Evolutionary conservation across 768 basidiomycete species (phyloP).

Genomic region (Lentinula sp.): DNA sequence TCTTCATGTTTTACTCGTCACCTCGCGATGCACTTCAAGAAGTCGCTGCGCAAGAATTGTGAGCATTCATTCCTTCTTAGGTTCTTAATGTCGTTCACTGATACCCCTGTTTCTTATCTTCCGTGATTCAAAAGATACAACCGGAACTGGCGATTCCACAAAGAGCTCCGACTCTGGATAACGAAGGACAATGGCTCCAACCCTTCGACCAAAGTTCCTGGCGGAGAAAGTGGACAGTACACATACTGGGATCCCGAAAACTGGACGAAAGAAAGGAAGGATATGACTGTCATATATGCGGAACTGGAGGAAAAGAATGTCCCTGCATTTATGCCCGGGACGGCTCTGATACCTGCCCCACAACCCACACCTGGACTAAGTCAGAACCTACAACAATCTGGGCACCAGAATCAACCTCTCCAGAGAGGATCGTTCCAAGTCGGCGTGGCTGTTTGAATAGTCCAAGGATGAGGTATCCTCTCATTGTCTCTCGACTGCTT

Average conservation of each 20-base stretch:
- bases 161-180: conserved; percentile 77
- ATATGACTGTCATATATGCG: conserved; percentile 68
- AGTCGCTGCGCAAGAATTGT: conserved; percentile 93
- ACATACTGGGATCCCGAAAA: conserved; percentile 85
- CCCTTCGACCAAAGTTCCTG: conserved; percentile 70
- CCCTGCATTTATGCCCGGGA: conserved; percentile 53
- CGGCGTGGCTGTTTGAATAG: conserved; percentile 2
- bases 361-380: conserved; percentile 31
- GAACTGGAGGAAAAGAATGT: conserved; percentile 71
- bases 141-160: conserved; percentile 96
- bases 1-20: conserved; percentile 97
- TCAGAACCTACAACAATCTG: conserved; percentile 25
- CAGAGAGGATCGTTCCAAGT: conserved; percentile 6
- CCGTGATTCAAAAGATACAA: conserved; percentile 55
- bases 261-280: conserved; percentile 73
- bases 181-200: conserved; percentile 83
- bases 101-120: neutral
- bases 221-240: conserved; percentile 84
- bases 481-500: neutral
- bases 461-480: neutral
- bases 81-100: conserved; percentile 2
- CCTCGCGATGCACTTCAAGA: conserved; percentile 92
- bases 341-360: conserved; percentile 38
- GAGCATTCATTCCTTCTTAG: conserved; percentile 28
- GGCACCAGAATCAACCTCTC: conserved; percentile 8